A percentile compares a stretch with the other conserved stretches of the same genome.
phyloP scores from a whole-genome alignment of 2,329 filamentous ascomycete species.

The Ceratocystis alfenasii region DNA sequence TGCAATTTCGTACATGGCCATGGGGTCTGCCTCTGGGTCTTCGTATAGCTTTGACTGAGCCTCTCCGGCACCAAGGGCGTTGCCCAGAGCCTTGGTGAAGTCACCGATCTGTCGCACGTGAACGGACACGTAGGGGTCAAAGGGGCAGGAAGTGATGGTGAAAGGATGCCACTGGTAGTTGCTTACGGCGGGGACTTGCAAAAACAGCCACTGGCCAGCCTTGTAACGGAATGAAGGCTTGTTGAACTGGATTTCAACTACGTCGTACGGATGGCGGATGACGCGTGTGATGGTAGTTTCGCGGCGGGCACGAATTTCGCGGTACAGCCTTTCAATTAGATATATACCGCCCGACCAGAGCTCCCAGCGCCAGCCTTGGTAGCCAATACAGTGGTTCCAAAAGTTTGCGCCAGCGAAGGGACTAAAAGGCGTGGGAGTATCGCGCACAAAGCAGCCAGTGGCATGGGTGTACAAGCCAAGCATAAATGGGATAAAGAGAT shows the following conservation, averaged over 20 bases:
- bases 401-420: constrained; percentile 74
- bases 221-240: constrained; percentile 89
- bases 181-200: constrained; percentile 72
- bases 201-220: constrained; percentile 81
- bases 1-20: constrained; percentile 85
- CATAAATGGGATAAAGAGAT: constrained; percentile 91
- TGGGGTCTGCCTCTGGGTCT: constrained; percentile 54
- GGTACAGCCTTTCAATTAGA: constrained; percentile 75
- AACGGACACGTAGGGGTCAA: constrained; percentile 74
- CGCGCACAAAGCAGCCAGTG: constrained; percentile 89
- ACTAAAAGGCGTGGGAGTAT: constrained; percentile 58
- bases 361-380: constrained; percentile 96
- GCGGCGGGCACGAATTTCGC: constrained; percentile 73
- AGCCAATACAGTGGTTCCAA: constrained; percentile 90
- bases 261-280: constrained; percentile 87
- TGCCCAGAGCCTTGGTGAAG: constrained; percentile 68
- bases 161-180: constrained; percentile 83
- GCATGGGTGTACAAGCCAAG: constrained; percentile 92
- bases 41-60: constrained; percentile 72
- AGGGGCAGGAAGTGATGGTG: constrained; percentile 84
- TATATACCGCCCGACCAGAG: constrained; percentile 76
- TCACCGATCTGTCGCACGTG: constrained; percentile 84
- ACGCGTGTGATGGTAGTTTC: constrained; percentile 87
- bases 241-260: constrained; percentile 79
- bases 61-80: constrained; percentile 67